Evolutionary conservation across 768 basidiomycete genomes (phyloP).

Genomic region (Roridomyces roridus): DNA sequence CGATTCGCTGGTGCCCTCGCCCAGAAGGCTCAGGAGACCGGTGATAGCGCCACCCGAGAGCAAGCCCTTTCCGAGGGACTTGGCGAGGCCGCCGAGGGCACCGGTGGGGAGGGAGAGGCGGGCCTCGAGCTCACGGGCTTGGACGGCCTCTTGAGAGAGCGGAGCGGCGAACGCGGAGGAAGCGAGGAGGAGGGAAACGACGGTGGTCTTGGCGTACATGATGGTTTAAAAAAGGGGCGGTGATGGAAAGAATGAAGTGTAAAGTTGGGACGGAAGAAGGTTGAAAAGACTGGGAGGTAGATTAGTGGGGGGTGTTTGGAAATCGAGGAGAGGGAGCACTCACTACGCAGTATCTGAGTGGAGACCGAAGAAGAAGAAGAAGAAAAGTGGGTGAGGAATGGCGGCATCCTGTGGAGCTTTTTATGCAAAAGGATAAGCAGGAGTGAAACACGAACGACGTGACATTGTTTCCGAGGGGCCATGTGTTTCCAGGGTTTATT

Average conservation of each 20-base stretch:
- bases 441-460: too few relatives aligned
- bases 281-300: conserved; percentile 9
- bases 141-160: neutral
- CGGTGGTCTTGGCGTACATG: conserved; percentile 16
- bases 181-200: conserved; percentile 12
- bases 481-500: too few relatives aligned
- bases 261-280: conserved; percentile 2
- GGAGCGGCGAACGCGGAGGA: too few relatives aligned
- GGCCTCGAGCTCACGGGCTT: conserved; percentile 7
- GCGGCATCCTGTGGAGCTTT: neutral
- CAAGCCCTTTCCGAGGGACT: conserved; percentile 16
- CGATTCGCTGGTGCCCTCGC: neutral
- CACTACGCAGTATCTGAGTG: conserved; percentile 23
- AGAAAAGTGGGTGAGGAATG: conserved; percentile 3
- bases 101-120: conserved; percentile 10
- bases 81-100: conserved; percentile 11
- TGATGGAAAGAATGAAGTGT: neutral
- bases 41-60: conserved; percentile 10
- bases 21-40: conserved; percentile 8
- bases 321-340: neutral
- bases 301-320: neutral
- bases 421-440: too few relatives aligned
- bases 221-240: neutral
- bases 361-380: conserved; percentile 14
- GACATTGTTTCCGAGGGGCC: too few relatives aligned